Percentiles rank a stretch among this genome's conserved stretches.
phyloP scores from a whole-genome alignment of 352 stramenopile genomes.

The Peronospora farinosa region DNA sequence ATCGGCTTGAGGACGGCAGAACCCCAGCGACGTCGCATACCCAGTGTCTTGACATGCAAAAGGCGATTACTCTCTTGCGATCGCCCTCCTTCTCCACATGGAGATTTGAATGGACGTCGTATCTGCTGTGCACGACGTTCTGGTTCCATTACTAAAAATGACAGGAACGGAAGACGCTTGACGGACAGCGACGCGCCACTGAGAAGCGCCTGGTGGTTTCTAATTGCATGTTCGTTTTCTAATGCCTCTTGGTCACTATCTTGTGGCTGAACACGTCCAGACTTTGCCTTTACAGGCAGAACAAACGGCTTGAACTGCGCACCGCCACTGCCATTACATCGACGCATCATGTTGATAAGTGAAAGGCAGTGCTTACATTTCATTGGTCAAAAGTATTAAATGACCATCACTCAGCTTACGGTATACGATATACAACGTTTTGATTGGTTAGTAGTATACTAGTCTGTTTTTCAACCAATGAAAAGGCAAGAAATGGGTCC shows the following conservation, averaged over 20 bases:
- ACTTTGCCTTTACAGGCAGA: constrained; percentile 45
- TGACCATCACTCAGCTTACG: constrained; percentile 18
- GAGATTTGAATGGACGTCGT: constrained; percentile 72
- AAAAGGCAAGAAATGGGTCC: neutral
- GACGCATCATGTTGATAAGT: constrained; percentile 36
- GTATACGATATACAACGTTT: neutral
- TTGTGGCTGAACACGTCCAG: neutral
- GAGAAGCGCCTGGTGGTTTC: constrained; percentile 49
- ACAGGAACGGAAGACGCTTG: constrained; percentile 78
- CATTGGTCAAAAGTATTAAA: constrained; percentile 10
- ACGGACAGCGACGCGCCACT: constrained; percentile 48
- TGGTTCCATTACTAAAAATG: constrained; percentile 64
- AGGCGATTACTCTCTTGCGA: constrained; percentile 71
- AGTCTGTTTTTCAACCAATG: constrained; percentile 5
- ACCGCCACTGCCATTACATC: constrained; percentile 17
- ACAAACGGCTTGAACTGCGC: constrained; percentile 77
- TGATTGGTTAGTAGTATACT: constrained; percentile 14
- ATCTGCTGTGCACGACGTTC: constrained; percentile 51
- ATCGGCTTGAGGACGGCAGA: constrained; percentile 43
- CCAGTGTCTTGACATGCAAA: constrained; percentile 80
- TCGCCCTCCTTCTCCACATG: constrained; percentile 47
- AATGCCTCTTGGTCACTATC: constrained; percentile 26
- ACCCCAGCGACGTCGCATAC: constrained; percentile 60
- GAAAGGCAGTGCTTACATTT: neutral
- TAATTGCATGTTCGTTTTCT: constrained; percentile 30